Percentiles rank a stretch among this genome's conserved stretches.
Evolutionary conservation across 2,329 filamentous ascomycete species (phyloP).

Genomic region (Aspergillus pseudoglaucus): DNA sequence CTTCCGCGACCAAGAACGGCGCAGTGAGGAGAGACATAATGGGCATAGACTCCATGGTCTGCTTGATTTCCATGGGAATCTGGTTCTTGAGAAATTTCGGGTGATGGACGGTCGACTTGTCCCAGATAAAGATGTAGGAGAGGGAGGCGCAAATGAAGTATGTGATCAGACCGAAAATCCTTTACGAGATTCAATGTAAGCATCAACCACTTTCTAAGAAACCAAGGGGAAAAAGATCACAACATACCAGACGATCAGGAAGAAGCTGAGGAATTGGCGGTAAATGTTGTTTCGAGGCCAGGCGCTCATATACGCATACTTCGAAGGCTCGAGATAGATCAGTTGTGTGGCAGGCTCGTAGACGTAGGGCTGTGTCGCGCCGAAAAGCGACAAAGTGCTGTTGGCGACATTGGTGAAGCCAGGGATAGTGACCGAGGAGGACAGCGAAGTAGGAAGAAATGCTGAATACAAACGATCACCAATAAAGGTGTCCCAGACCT

Average conservation of each 20-base stretch:
- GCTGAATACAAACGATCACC: constrained; percentile 74
- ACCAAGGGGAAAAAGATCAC: neutral
- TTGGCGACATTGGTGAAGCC: constrained; percentile 50
- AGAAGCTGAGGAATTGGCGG: constrained; percentile 22
- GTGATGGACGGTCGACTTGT: constrained; percentile 78
- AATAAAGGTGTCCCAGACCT: constrained; percentile 72
- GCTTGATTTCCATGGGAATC: constrained; percentile 73
- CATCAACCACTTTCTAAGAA: neutral
- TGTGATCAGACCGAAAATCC: constrained; percentile 73
- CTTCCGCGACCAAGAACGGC: constrained; percentile 73
- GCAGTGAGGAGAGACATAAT: constrained; percentile 74
- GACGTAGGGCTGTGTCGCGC: constrained; percentile 37
- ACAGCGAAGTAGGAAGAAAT: constrained; percentile 55
- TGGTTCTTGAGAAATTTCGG: constrained; percentile 94
- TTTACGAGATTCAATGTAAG: constrained; percentile 29
- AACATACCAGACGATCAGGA: constrained; percentile 22
- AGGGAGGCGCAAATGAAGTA: constrained; percentile 78
- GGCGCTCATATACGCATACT: constrained; percentile 19
- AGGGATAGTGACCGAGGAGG: constrained; percentile 49
- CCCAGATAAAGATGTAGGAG: constrained; percentile 83
- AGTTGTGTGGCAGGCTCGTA: constrained; percentile 69
- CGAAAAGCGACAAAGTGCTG: constrained; percentile 49
- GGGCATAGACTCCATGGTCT: constrained; percentile 68
- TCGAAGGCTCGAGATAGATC: constrained; percentile 21
- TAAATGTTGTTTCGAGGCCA: constrained; percentile 25